phyloP scores from a whole-genome alignment of 768 basidiomycete genomes.

The Psilocybe cubensis region DNA sequence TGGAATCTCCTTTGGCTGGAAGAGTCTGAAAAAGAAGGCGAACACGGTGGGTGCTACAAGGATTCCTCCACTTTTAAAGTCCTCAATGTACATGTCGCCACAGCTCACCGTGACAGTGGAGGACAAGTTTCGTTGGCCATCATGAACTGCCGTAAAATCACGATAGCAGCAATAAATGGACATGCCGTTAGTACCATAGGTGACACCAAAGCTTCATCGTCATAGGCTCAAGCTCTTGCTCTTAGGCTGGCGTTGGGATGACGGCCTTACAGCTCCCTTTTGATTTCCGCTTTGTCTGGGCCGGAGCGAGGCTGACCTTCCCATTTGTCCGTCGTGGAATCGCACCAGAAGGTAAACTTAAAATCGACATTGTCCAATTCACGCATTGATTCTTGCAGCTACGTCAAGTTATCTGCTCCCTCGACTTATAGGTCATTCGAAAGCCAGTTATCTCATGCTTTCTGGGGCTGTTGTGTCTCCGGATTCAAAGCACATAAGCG shows the following conservation, averaged over 20 bases:
- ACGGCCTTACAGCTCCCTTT: conserved; percentile 54
- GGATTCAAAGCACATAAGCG: conserved; percentile 45
- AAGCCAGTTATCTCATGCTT: conserved; percentile 51
- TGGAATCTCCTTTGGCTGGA: conserved; percentile 45
- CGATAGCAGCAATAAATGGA: conserved; percentile 54
- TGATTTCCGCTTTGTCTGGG: conserved; percentile 56
- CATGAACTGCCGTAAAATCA: conserved; percentile 58
- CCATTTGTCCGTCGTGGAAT: conserved; percentile 56
- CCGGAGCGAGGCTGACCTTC: conserved; percentile 49
- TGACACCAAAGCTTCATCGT: not conserved
- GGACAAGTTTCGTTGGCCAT: conserved; percentile 50
- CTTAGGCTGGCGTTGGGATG: conserved; percentile 50
- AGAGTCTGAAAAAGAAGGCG: conserved; percentile 48
- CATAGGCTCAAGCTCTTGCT: not conserved
- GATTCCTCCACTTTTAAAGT: not conserved
- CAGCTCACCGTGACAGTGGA: conserved; percentile 52
- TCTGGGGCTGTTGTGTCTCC: conserved; percentile 48
- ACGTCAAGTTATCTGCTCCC: conserved; percentile 50
- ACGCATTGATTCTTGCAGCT: conserved; percentile 12
- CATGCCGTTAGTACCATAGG: conserved; percentile 40
- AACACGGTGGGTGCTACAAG: conserved; percentile 38
- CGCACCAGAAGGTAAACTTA: conserved; percentile 25
- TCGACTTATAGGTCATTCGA: conserved; percentile 55
- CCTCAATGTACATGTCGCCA: not conserved
- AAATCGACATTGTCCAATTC: not conserved